A percentile compares a stretch with the other conserved stretches of the same genome.
phyloP scores from a whole-genome alignment of 139 green algal species.

The Tetraselmis striata region DNA sequence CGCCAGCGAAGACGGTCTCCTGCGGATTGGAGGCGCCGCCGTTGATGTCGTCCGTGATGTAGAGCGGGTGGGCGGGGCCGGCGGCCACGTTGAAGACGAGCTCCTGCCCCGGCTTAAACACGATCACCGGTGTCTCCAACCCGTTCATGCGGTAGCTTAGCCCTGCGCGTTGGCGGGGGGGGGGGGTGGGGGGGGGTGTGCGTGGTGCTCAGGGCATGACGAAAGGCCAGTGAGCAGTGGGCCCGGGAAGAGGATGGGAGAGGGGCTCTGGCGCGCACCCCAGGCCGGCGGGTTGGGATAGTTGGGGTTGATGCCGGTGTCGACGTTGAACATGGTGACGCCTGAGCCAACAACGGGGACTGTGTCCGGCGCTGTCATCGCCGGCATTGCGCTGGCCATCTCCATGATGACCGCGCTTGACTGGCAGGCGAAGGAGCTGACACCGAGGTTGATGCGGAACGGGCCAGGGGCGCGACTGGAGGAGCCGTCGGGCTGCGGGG shows the following conservation, averaged over 20 bases:
- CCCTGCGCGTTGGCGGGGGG: no score
- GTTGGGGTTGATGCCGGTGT: slow-evolving; percentile 6
- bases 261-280: not conserved
- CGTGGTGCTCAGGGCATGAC: no score
- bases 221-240: no score
- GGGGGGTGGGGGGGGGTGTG: no score
- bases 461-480: not conserved
- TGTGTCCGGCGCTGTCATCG: not conserved
- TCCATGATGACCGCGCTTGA: not conserved
- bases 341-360: not conserved
- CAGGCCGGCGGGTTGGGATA: slow-evolving; percentile 12
- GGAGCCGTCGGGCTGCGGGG: not conserved
- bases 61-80: slow-evolving; percentile 3
- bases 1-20: slow-evolving; percentile 8
- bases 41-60: slow-evolving; percentile 11
- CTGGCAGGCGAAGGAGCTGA: not conserved
- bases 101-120: not conserved
- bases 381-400: slow-evolving; percentile 1
- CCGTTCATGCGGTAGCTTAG: slow-evolving; percentile 14
- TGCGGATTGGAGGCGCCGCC: not conserved
- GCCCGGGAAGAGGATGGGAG: no score
- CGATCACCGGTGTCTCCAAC: slow-evolving; percentile 7
- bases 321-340: slow-evolving; percentile 2
- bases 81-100: slow-evolving; percentile 8
- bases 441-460: not conserved